Evolutionary conservation across 495 filamentous ascomycete genomes (phyloP).

Genomic region (Umbilicaria muhlenbergii): DNA sequence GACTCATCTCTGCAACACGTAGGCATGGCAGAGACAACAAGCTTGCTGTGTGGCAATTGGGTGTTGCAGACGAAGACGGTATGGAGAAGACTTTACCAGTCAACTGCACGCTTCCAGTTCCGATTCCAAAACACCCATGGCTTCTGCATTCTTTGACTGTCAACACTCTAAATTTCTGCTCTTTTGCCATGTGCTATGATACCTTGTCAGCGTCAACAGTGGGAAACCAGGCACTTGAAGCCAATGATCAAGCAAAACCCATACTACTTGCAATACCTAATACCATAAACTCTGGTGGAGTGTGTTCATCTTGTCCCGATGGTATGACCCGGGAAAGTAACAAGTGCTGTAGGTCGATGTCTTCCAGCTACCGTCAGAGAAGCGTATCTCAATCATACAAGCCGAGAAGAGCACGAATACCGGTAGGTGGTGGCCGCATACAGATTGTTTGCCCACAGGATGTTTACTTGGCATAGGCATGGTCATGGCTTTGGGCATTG

Average conservation of each 20-base stretch:
- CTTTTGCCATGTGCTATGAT: conserved; percentile 51
- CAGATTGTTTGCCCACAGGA: not conserved
- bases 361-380: conserved; percentile 64
- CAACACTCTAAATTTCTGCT: conserved; percentile 92
- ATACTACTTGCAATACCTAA: conserved; percentile 63
- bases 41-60: conserved; percentile 69
- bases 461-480: conserved; percentile 35
- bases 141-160: conserved; percentile 68
- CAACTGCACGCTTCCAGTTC: conserved; percentile 27
- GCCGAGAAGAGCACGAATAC: conserved; percentile 40
- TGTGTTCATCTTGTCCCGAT: conserved; percentile 19
- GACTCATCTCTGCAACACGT: not conserved
- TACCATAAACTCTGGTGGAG: conserved; percentile 56
- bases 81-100: conserved; percentile 61
- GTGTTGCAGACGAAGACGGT: conserved; percentile 39
- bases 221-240: conserved; percentile 1
- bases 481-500: conserved; percentile 69
- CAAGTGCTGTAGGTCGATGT: conserved; percentile 50
- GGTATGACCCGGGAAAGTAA: not conserved
- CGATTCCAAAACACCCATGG: conserved; percentile 50
- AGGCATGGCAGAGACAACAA: conserved; percentile 88
- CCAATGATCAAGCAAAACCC: conserved; percentile 4
- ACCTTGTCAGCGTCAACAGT: conserved; percentile 6
- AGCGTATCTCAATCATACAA: conserved; percentile 49
- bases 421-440: conserved; percentile 16